These are phyloP conservation scores for Paecilomyces fulvus DNA, from an alignment of 2,329 filamentous ascomycete species.

Conservation along the genomic window DNA sequence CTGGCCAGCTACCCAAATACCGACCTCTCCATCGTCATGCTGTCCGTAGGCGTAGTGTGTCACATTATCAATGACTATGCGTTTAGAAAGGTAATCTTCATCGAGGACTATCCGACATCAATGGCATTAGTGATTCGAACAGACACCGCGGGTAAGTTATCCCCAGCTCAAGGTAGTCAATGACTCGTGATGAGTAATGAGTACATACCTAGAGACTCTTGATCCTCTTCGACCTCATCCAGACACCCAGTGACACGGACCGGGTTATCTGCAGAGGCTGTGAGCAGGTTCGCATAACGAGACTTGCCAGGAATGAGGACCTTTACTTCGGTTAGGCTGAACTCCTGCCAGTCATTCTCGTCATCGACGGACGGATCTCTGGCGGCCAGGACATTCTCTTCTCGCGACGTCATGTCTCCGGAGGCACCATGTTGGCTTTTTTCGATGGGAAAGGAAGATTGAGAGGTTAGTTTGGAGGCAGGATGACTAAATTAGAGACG, in stretches of 20 bases:
- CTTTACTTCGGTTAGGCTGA: slow-evolving; percentile 47
- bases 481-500: background rate
- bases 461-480: slow-evolving; percentile 1
- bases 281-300: slow-evolving; percentile 46
- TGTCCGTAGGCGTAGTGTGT: slow-evolving; percentile 43
- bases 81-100: slow-evolving; percentile 30
- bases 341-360: slow-evolving; percentile 53
- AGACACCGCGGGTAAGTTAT: background rate
- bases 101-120: slow-evolving; percentile 25
- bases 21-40: slow-evolving; percentile 47
- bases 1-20: slow-evolving; percentile 53
- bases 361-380: slow-evolving; percentile 37
- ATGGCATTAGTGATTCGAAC: background rate
- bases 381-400: slow-evolving; percentile 38
- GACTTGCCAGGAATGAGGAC: slow-evolving; percentile 41
- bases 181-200: background rate
- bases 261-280: slow-evolving; percentile 46
- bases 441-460: slow-evolving; percentile 1
- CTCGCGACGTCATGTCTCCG: slow-evolving; percentile 36
- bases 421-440: slow-evolving; percentile 23
- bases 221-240: slow-evolving; percentile 36
- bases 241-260: slow-evolving; percentile 48
- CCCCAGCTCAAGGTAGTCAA: background rate
- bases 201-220: slow-evolving; percentile 33
- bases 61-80: slow-evolving; percentile 41